A percentile compares a stretch with the other conserved stretches of the same genome.
Evolutionary conservation across 176 grass and related monocot genomes (phyloP).

Genomic region (Oryza australiensis): DNA sequence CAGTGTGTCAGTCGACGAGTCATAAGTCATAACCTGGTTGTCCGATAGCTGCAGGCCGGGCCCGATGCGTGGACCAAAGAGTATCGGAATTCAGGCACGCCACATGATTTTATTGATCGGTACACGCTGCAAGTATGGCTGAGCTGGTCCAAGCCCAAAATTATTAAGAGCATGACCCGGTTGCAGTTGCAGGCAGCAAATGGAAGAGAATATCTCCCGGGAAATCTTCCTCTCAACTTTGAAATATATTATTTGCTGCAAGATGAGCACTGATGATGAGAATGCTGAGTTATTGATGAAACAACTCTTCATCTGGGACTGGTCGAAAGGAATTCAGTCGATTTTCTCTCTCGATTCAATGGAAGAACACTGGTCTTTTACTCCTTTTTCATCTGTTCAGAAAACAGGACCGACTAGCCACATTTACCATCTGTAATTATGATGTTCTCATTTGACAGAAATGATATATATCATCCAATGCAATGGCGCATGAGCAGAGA

Average conservation of each 20-base stretch:
- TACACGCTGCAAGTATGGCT: background rate
- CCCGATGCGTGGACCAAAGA: constrained; percentile 13
- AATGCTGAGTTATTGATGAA: background rate
- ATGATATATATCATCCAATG: too few relatives aligned
- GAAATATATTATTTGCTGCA: background rate
- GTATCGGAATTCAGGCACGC: constrained; percentile 17
- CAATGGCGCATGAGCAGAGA: background rate
- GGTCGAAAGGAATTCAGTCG: background rate
- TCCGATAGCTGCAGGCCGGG: constrained; percentile 19
- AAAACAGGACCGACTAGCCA: background rate
- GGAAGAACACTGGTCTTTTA: too few relatives aligned
- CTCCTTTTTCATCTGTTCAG: background rate
- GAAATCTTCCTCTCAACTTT: background rate
- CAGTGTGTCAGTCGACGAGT: background rate
- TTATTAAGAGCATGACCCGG: constrained; percentile 1
- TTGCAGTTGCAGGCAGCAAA: background rate
- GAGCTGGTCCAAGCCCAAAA: constrained; percentile 23
- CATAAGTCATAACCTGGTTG: constrained; percentile 13
- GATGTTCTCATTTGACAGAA: background rate
- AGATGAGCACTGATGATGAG: background rate
- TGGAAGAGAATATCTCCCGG: background rate
- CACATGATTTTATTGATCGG: background rate
- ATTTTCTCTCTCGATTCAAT: background rate
- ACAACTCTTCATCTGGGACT: background rate
- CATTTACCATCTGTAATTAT: background rate